A percentile compares a stretch with the other conserved stretches of the same genome.
Conservation (phyloP, 768 basidiomycete genomes). For the Aureoboletus auriporus region DNA sequence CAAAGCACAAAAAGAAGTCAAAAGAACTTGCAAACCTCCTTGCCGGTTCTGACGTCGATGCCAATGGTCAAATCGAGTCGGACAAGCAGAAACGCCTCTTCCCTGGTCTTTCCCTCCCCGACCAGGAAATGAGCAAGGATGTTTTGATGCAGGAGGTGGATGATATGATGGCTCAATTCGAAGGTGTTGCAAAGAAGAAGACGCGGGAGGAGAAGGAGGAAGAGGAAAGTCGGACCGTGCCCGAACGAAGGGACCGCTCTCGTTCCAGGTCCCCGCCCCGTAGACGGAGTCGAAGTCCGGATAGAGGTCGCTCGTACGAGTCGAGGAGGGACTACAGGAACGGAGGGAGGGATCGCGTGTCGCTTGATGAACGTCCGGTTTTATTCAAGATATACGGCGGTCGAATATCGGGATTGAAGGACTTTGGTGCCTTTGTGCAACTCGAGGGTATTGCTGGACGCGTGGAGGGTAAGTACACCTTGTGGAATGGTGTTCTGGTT, state of each 20-base stretch:
- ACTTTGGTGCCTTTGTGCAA: conserved; percentile 93
- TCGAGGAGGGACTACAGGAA: conserved; percentile 39
- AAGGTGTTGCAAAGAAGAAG: conserved; percentile 63
- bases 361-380: conserved; percentile 76
- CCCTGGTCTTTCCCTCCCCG: conserved; percentile 81
- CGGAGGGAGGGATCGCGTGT: conserved; percentile 32
- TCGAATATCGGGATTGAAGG: conserved; percentile 78
- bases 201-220: conserved; percentile 37
- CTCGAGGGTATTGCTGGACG: conserved; percentile 85
- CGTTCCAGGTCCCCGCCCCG: conserved; percentile 44
- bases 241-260: conserved; percentile 51
- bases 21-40: conserved; percentile 36
- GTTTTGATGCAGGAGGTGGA: conserved; percentile 86
- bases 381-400: conserved; percentile 95
- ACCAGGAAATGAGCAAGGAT: conserved; percentile 69
- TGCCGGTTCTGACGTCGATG: conserved; percentile 26
- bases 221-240: conserved; percentile 52
- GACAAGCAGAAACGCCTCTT: conserved; percentile 85
- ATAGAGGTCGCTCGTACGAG: conserved; percentile 48
- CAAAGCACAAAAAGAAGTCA: conserved; percentile 83
- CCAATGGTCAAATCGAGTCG: conserved; percentile 42
- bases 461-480: conserved; percentile 71
- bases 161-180: conserved; percentile 77
- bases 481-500: not conserved
- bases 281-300: conserved; percentile 56